A percentile compares a stretch with the other conserved stretches of the same genome.
These are phyloP conservation scores for Noccaea bulbosa DNA, from an alignment of 345 rosid species.

Conservation along the genomic window DNA sequence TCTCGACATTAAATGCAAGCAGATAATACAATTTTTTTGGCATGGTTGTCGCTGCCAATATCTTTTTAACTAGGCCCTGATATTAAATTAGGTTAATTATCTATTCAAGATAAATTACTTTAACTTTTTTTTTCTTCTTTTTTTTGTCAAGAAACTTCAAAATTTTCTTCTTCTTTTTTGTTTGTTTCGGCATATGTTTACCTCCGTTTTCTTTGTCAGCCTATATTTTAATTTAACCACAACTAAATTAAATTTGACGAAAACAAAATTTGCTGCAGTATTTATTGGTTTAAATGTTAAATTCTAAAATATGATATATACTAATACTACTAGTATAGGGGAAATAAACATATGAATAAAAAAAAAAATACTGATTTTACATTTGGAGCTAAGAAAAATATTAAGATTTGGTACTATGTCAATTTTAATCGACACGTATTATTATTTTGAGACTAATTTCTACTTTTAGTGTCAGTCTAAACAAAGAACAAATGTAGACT, in stretches of 20 bases:
- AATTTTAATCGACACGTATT: not conserved
- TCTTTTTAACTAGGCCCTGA: conserved; percentile 1
- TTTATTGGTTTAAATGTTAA: not conserved
- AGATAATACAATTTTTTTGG: conserved; percentile 3
- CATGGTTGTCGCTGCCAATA: conserved; percentile 32
- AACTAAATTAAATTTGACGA: conserved; percentile 12
- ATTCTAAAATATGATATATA: not conserved
- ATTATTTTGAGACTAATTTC: conserved; percentile 4
- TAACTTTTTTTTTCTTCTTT: not conserved
- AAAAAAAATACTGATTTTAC: not conserved
- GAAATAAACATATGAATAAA: not conserved
- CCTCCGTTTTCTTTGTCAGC: not conserved
- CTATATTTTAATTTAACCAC: not conserved
- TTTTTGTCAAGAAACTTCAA: too few relatives aligned
- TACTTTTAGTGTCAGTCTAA: conserved; percentile 18
- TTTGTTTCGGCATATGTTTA: not conserved
- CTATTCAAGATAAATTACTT: conserved; percentile 4
- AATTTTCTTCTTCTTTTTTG: not conserved
- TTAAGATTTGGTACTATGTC: not conserved
- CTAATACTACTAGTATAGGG: not conserved
- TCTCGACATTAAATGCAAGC: conserved; percentile 31
- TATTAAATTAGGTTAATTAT: conserved; percentile 5
- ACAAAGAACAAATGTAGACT: conserved; percentile 14
- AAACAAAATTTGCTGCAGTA: not conserved
- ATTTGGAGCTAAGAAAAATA: not conserved